A percentile compares a stretch with the other conserved stretches of the same genome.
phyloP scores from a whole-genome alignment of 805 yeast species.

The Candida fluviatilis region DNA sequence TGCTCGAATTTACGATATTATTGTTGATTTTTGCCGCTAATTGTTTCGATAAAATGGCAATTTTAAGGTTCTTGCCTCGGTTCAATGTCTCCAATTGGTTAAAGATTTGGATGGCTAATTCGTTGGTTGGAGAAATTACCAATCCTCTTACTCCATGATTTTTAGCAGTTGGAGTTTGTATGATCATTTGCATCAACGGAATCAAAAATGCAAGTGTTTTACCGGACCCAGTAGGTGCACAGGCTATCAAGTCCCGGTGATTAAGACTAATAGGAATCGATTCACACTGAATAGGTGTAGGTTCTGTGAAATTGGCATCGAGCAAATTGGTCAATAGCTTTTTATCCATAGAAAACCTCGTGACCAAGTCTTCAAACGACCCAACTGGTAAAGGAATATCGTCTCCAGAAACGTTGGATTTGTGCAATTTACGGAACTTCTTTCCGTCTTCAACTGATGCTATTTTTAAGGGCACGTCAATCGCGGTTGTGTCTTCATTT shows the following conservation, averaged over 20 bases:
- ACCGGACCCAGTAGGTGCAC: slow-evolving; percentile 99
- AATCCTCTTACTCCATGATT: slow-evolving; percentile 64
- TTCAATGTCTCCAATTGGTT: slow-evolving; percentile 60
- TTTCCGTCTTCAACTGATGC: slow-evolving; percentile 55
- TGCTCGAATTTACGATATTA: slow-evolving; percentile 52
- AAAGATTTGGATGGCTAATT: slow-evolving; percentile 82
- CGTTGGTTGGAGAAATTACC: slow-evolving; percentile 91
- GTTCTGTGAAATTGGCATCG: slow-evolving; percentile 69
- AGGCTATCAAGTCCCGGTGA: slow-evolving; percentile 76
- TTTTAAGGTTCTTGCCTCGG: slow-evolving; percentile 51
- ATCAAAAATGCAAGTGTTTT: slow-evolving; percentile 87
- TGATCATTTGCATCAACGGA: slow-evolving; percentile 63
- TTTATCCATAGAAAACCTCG: slow-evolving; percentile 62
- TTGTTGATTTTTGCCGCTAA: slow-evolving; percentile 64
- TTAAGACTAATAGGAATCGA: slow-evolving; percentile 72
- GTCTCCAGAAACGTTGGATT: slow-evolving; percentile 72
- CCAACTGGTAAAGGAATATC: slow-evolving; percentile 92
- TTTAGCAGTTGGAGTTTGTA: slow-evolving; percentile 21
- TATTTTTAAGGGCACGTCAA: slow-evolving; percentile 40
- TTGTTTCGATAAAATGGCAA: slow-evolving; percentile 68
- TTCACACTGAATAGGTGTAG: slow-evolving; percentile 92
- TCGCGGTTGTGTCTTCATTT: slow-evolving; percentile 19
- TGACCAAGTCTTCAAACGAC: slow-evolving; percentile 74
- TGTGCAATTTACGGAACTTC: slow-evolving; percentile 53
- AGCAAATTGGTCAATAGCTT: slow-evolving; percentile 59